Evolutionary conservation across 1,284 basidiomycete species (phyloP), one percentile per base, ranked within the genome.

Genomic region (Ustilago tritici): DNA sequence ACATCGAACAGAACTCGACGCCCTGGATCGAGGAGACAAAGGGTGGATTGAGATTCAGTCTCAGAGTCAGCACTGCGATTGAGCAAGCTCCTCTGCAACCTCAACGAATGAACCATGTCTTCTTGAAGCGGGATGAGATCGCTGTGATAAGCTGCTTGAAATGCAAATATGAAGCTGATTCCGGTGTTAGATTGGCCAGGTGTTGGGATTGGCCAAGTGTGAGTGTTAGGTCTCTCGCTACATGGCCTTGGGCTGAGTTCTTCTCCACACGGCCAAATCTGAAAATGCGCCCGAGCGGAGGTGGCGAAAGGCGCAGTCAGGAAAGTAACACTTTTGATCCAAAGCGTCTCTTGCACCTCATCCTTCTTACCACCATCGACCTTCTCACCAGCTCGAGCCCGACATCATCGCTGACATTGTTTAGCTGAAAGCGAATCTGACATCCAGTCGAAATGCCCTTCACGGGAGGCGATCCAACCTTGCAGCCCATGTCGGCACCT

Each of bases 21-120:
- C 73, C 2, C 35, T 76, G 43, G 73, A 76, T 47, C 60, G 65
- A 6, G 68, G 73, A 35, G 63, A 76, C 32, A 61, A 76, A 32
- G 73, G 73, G 12, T 76, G 73, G 73, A 61, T 76, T 40, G 73
- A 76, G 55, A 57, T 67, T 35, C 73, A 76, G 46, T 47, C 57
- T 23, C 68, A 67, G 17, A 70, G 68, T 46, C 73, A 76, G 58
- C 56, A 65, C 59, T 70, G 68, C 64, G 58, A 76, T 8, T 70
- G 35, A 57, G 14, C 19, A 17, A 6, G 40, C 11, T 19, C 19
- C 43, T 17, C n/a, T 11, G 56, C 23, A 28, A 23, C 3, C 23
- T 28, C 23, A 3, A 28, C 23, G 23, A 28, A 28, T 28, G 23
- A 23, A 23, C 23, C 23, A 23, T 23, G 23, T 23, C 23, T 23